Percentiles rank a stretch among this genome's conserved stretches.
Evolutionary conservation across 352 stramenopile species (phyloP).

Genomic region (Pythium brassicae): DNA sequence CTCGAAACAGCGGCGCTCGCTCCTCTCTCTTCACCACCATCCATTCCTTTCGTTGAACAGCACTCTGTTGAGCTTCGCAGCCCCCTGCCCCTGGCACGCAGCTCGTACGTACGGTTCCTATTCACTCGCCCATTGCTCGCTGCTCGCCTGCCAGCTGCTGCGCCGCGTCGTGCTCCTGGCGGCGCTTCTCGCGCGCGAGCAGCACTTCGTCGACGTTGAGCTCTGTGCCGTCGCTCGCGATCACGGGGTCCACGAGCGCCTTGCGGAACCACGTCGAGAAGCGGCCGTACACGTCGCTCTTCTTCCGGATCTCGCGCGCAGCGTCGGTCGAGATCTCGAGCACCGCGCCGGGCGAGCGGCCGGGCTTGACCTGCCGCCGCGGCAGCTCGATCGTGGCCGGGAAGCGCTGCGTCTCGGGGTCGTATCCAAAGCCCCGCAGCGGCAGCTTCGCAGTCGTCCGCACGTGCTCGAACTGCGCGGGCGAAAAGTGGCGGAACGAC

Average conservation of each 20-base stretch:
- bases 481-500: conserved; percentile 79
- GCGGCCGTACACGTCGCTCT: conserved; percentile 74
- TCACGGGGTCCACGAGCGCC: conserved; percentile 64
- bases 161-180: conserved; percentile 14
- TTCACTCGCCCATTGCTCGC: too few relatives aligned
- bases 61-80: too few relatives aligned
- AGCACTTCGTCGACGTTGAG: conserved; percentile 85
- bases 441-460: conserved; percentile 69
- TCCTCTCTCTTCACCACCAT: too few relatives aligned
- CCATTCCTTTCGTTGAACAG: too few relatives aligned
- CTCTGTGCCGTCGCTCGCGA: conserved; percentile 70
- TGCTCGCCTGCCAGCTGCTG: too few relatives aligned
- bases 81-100: too few relatives aligned
- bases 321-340: conserved; percentile 64
- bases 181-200: conserved; percentile 31
- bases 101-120: too few relatives aligned
- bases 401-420: conserved; percentile 77
- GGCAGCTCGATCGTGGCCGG: conserved; percentile 63
- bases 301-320: conserved; percentile 66
- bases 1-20: too few relatives aligned
- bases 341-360: conserved; percentile 33
- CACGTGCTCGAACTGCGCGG: conserved; percentile 83
- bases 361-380: conserved; percentile 77
- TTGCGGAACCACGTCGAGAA: conserved; percentile 82
- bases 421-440: conserved; percentile 84